Percentiles rank a stretch among this genome's conserved stretches.
phyloP scores from a whole-genome alignment of 2,329 filamentous ascomycete genomes.

The Huntiella omanensis region DNA sequence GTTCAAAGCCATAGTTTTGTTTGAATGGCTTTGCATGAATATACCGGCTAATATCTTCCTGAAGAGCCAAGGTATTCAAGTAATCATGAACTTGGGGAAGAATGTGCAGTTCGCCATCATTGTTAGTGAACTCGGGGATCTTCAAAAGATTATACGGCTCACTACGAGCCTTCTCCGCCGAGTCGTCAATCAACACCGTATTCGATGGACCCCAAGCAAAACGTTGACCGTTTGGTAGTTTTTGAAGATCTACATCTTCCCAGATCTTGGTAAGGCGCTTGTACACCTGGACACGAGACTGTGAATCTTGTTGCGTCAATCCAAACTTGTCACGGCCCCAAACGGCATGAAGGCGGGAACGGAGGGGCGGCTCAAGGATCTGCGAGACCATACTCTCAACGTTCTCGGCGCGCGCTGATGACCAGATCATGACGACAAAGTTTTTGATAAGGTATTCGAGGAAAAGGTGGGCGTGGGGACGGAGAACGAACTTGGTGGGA shows the following conservation, averaged over 20 bases:
- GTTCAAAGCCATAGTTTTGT: constrained; percentile 15
- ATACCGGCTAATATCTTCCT: constrained; percentile 43
- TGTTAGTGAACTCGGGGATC: constrained; percentile 55
- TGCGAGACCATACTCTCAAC: constrained; percentile 47
- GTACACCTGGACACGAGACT: constrained; percentile 63
- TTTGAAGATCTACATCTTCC: constrained; percentile 28
- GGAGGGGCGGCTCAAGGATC: constrained; percentile 39
- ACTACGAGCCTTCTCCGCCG: constrained; percentile 54
- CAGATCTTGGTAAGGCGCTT: constrained; percentile 66
- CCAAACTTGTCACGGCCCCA: constrained; percentile 68
- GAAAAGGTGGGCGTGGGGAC: constrained; percentile 51
- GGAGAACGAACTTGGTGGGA: constrained; percentile 37
- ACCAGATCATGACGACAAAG: constrained; percentile 79
- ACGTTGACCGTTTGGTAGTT: constrained; percentile 24
- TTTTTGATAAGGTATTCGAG: constrained; percentile 53
- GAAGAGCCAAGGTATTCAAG: constrained; percentile 32
- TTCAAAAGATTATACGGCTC: constrained; percentile 72
- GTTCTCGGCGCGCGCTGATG: constrained; percentile 59
- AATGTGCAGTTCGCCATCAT: constrained; percentile 23
- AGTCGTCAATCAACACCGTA: constrained; percentile 81
- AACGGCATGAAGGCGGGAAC: constrained; percentile 39
- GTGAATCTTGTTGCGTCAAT: constrained; percentile 45
- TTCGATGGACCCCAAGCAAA: constrained; percentile 58
- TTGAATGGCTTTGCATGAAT: constrained; percentile 33
- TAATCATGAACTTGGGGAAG: constrained; percentile 43